Percentiles rank a stretch among this genome's conserved stretches.
Evolutionary conservation across 1,284 basidiomycete genomes (phyloP).

Genomic region (Trichosporon inkin): DNA sequence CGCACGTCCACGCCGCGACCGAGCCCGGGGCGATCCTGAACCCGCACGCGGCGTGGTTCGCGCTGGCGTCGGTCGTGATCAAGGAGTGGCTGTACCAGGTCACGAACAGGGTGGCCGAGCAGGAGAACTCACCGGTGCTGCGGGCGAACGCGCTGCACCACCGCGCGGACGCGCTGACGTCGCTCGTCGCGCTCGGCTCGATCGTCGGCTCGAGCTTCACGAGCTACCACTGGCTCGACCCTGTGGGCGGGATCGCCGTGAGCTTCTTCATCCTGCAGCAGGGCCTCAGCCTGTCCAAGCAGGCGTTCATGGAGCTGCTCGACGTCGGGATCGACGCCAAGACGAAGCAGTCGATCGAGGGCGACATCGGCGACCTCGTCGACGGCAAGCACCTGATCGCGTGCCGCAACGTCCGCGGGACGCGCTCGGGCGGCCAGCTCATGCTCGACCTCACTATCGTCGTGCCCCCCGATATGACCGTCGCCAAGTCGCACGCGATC

Average conservation of each 20-base stretch:
- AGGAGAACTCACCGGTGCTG: constrained; percentile 84
- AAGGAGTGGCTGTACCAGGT: constrained; percentile 92
- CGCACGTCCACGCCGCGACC: constrained; percentile 27
- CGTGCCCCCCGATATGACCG: constrained; percentile 61
- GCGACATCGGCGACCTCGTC: constrained; percentile 59
- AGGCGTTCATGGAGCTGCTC: constrained; percentile 75
- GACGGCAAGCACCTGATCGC: constrained; percentile 53
- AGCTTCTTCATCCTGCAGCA: constrained; percentile 84
- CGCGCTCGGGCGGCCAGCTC: constrained; percentile 61
- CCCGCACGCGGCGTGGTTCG: constrained; percentile 96
- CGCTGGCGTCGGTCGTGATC: constrained; percentile 67
- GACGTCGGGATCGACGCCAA: constrained; percentile 71
- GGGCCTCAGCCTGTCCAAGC: constrained; percentile 66
- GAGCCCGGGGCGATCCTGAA: constrained; percentile 58
- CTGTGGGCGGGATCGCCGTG: constrained; percentile 86
- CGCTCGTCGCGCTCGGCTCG: constrained; percentile 77
- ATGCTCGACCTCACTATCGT: constrained; percentile 56
- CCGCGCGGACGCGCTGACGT: constrained; percentile 88
- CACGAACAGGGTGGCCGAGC: constrained; percentile 80
- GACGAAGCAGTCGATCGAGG: constrained; percentile 58
- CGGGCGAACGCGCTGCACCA: constrained; percentile 85
- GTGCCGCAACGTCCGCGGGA: constrained; percentile 65
- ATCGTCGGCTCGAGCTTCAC: constrained; percentile 81
- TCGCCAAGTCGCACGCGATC: constrained; percentile 59
- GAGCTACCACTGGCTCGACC: constrained; percentile 74